phyloP scores from a whole-genome alignment of 495 filamentous ascomycete species.

The Evansstolkia leycettana region DNA sequence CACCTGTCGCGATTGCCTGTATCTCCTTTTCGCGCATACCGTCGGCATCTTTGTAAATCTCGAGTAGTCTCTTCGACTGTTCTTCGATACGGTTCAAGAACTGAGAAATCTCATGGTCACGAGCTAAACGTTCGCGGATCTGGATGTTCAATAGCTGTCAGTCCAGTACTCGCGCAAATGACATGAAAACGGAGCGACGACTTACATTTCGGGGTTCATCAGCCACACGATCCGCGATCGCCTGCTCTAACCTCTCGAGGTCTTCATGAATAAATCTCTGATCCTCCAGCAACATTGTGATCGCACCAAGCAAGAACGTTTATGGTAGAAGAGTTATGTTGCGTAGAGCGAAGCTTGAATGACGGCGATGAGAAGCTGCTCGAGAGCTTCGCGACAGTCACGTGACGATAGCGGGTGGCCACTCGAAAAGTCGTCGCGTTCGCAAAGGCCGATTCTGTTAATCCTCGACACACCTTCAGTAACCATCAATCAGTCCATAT shows the following conservation, averaged over 20 bases:
- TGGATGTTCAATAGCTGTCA: conserved; percentile 23
- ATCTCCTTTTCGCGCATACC: conserved; percentile 63
- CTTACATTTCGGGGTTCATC: conserved; percentile 82
- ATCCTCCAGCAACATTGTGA: conserved; percentile 74
- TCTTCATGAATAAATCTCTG: conserved; percentile 91
- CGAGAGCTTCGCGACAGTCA: background rate
- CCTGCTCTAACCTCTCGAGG: conserved; percentile 86
- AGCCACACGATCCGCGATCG: conserved; percentile 73
- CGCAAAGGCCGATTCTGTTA: background rate
- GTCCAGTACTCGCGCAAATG: background rate
- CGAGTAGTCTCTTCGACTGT: conserved; percentile 67
- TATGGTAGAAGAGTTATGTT: background rate
- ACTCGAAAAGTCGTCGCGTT: background rate
- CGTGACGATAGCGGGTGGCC: conserved; percentile 1
- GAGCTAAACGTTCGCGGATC: conserved; percentile 73
- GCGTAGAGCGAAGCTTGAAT: background rate
- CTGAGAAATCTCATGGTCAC: conserved; percentile 84
- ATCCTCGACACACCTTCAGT: conserved; percentile 1
- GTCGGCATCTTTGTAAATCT: conserved; percentile 75
- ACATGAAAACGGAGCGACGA: conserved; percentile 7
- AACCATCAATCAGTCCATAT: background rate
- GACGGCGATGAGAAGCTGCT: background rate
- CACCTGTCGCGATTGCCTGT: conserved; percentile 71
- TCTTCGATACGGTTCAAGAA: conserved; percentile 77
- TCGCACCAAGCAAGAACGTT: background rate